A percentile compares a stretch with the other conserved stretches of the same genome.
phyloP scores from a whole-genome alignment of 768 basidiomycete species.

The Collybia nuda region DNA sequence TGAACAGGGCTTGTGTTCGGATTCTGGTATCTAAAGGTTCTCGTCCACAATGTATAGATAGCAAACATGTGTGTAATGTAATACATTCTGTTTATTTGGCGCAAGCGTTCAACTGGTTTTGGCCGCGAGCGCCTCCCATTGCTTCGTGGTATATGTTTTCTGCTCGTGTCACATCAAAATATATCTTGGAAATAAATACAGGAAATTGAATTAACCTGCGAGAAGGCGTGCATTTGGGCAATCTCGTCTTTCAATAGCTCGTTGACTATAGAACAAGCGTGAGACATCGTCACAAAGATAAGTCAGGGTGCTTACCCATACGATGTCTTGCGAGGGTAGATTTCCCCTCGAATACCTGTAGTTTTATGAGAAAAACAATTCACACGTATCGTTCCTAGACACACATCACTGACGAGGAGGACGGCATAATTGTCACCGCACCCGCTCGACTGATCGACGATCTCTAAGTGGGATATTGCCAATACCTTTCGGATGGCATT shows the following conservation, averaged over 20 bases:
- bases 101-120: slow-evolving; percentile 9
- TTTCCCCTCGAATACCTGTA: slow-evolving; percentile 75
- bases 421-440: slow-evolving; percentile 81
- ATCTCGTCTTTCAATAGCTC: slow-evolving; percentile 74
- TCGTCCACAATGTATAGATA: too few relatives aligned
- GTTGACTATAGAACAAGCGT: slow-evolving; percentile 52
- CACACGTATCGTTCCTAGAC: slow-evolving; percentile 12
- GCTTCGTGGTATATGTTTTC: slow-evolving; percentile 75
- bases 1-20: too few relatives aligned
- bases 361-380: background rate
- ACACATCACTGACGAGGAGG: slow-evolving; percentile 73
- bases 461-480: slow-evolving; percentile 65
- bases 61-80: too few relatives aligned
- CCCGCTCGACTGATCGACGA: slow-evolving; percentile 76
- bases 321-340: slow-evolving; percentile 76
- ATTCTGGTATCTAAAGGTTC: too few relatives aligned
- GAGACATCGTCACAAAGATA: background rate
- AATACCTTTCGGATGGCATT: slow-evolving; percentile 61
- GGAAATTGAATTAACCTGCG: slow-evolving; percentile 57
- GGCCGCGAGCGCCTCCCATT: slow-evolving; percentile 45
- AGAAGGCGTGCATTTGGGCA: slow-evolving; percentile 83
- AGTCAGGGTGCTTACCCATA: slow-evolving; percentile 44
- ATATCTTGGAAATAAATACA: background rate
- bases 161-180: slow-evolving; percentile 20
- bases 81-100: too few relatives aligned